Evolutionary conservation across 2,329 filamentous ascomycete species (phyloP), one percentile per base, ranked within the genome.

Genomic region (Juglanconis sp.): DNA sequence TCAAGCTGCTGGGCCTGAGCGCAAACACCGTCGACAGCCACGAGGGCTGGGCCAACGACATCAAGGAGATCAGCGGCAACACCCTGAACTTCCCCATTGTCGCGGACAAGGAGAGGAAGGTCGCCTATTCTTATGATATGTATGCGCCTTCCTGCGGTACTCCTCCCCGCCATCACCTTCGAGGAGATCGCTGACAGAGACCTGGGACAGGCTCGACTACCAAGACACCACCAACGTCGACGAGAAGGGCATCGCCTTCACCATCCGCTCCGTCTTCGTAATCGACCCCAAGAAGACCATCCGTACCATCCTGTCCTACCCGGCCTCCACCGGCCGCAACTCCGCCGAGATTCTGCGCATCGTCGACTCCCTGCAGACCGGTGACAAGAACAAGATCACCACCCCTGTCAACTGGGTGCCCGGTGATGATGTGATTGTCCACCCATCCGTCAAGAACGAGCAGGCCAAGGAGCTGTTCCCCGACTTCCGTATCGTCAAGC

Each of bases 261-360:
- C 93, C 69, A 96, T 97, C 79, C 91, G 93, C 71, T 92, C 90
- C 68, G 93, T 96, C 73, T 96, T 96, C 83, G 83, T 96, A 79
- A 95, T 96, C 75, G 92, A 96, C 81, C 92, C 92, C 65, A 87
- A 86, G 77, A 96, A 96, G 87, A 94, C 89, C 76, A 95, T 96
- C 78, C 89, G 93, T 69, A 87, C 93, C 73, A 96, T 92, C 74
- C 89, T 96, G 80, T 88, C 90, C 72, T 97, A 96, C 82, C 93
- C 93, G 48, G 92, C 93, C 63, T 93, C 89, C 61, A 96, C 92
- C 50, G 93, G 93, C 77, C 87, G 90, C 72, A 93, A 92, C 82
- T 87, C 88, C 64, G 82, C 86, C 67, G 90, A 92, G 82, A 87
- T 93, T 56, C 85, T 92, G 68, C 87, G 89, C 71, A 87, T 92